These are phyloP conservation scores for Pythium sukuiense DNA, from an alignment of 352 stramenopile species.

Conservation along the genomic window DNA sequence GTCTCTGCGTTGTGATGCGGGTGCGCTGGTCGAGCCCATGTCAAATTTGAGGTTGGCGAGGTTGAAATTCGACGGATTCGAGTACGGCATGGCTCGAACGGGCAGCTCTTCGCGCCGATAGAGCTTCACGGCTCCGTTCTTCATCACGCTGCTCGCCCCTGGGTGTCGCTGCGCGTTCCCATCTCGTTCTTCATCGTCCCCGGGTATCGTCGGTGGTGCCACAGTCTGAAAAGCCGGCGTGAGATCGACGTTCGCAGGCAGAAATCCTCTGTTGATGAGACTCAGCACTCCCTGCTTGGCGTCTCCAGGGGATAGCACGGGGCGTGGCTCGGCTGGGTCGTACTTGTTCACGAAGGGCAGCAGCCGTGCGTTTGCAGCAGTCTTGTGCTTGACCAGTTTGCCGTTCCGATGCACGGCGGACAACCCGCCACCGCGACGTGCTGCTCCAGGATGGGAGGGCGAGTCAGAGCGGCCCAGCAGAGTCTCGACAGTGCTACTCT, in stretches of 20 bases:
- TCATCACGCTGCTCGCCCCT: constrained; percentile 40
- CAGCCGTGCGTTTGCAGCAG: constrained; percentile 46
- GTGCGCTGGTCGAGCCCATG: constrained; percentile 26
- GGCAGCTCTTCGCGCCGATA: constrained; percentile 61
- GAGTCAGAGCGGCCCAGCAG: background rate
- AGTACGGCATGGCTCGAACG: constrained; percentile 46
- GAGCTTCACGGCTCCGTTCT: constrained; percentile 50
- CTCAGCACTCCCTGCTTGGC: constrained; percentile 63
- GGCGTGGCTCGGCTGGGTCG: constrained; percentile 51
- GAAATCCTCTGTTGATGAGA: constrained; percentile 69
- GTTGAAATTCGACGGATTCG: constrained; percentile 70
- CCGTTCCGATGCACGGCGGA: constrained; percentile 10
- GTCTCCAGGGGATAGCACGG: constrained; percentile 58
- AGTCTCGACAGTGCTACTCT: constrained; percentile 3
- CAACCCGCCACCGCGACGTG: constrained; percentile 19
- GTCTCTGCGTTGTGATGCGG: constrained; percentile 1
- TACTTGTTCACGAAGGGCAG: constrained; percentile 73
- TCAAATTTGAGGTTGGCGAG: constrained; percentile 81
- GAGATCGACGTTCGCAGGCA: constrained; percentile 58
- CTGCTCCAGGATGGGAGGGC: background rate
- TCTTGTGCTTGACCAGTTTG: constrained; percentile 61
- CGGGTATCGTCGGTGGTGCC: no score
- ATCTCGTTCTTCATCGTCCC: background rate
- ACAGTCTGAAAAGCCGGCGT: constrained; percentile 56
- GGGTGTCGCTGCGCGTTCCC: constrained; percentile 5